Percentiles rank a stretch among this genome's conserved stretches.
Conservation (phyloP, 129 eudicot species). For the Flaveria sonorensis region DNA sequence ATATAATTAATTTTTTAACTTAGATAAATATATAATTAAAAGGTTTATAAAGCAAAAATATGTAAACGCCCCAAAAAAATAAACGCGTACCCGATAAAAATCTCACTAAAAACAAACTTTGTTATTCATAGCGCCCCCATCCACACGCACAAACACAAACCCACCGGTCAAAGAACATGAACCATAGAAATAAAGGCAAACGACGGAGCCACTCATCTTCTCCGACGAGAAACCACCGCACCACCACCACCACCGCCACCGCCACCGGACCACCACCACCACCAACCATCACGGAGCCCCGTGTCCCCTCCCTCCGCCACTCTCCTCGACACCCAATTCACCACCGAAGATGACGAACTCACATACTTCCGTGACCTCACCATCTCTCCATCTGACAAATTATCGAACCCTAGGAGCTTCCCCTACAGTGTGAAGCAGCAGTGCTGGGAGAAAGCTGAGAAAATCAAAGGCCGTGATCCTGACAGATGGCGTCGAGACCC, state of each 20-base stretch:
- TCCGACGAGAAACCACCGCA: slow-evolving; percentile 42
- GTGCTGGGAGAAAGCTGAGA: slow-evolving; percentile 96
- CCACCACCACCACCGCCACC: slow-evolving; percentile 8
- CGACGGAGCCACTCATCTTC: slow-evolving; percentile 39
- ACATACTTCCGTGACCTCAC: slow-evolving; percentile 43
- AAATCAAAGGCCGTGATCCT: slow-evolving; percentile 86
- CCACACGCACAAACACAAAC: background rate
- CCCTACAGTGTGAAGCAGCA: slow-evolving; percentile 79
- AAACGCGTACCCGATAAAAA: no score
- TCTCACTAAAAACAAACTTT: no score
- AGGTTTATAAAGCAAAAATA: no score
- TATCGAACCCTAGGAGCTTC: slow-evolving; percentile 79
- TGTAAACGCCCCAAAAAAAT: no score
- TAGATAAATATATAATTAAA: no score
- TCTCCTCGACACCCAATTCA: slow-evolving; percentile 45
- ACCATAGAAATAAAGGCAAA: slow-evolving; percentile 25
- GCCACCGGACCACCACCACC: background rate
- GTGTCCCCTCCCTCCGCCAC: slow-evolving; percentile 40
- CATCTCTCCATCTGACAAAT: slow-evolving; percentile 40
- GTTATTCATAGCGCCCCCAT: no score
- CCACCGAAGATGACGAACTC: slow-evolving; percentile 51
- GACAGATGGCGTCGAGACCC: slow-evolving; percentile 90
- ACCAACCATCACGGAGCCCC: background rate
- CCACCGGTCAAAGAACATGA: slow-evolving; percentile 34
- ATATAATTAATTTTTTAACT: no score